phyloP scores from a whole-genome alignment of 108 stramenopile species.

The Cylindrotheca closterium region DNA sequence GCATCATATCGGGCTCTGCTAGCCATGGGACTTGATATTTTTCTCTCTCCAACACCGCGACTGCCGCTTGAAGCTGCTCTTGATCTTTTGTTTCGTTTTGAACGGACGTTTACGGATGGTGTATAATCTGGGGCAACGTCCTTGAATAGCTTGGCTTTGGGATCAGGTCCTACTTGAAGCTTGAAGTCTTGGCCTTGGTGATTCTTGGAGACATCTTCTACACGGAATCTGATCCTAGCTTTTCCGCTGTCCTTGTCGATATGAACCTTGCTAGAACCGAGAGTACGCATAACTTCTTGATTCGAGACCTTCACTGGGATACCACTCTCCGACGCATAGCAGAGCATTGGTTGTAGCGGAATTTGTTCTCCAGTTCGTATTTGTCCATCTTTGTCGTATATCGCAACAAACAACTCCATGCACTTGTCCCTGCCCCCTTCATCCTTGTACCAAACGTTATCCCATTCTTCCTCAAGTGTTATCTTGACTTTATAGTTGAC shows the following conservation, averaged over 20 bases:
- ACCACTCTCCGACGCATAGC: constrained; percentile 30
- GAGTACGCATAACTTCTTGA: constrained; percentile 70
- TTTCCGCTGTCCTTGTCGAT: constrained; percentile 39
- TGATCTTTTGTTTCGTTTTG: constrained; percentile 75
- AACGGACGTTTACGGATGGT: constrained; percentile 73
- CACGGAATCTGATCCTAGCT: constrained; percentile 57
- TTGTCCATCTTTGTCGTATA: constrained; percentile 50
- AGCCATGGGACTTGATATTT: constrained; percentile 4
- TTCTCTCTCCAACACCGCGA: background rate
- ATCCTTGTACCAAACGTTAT: constrained; percentile 87
- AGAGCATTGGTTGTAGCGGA: constrained; percentile 35
- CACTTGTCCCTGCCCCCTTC: constrained; percentile 90
- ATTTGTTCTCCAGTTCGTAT: constrained; percentile 33
- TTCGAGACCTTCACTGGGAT: constrained; percentile 45
- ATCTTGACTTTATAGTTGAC: constrained; percentile 48
- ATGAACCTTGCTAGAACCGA: constrained; percentile 33
- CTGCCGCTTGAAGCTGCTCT: constrained; percentile 4
- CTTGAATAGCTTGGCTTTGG: constrained; percentile 35
- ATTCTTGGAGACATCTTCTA: constrained; percentile 91
- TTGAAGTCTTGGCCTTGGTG: constrained; percentile 83
- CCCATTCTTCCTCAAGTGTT: constrained; percentile 41
- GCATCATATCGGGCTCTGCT: constrained; percentile 8
- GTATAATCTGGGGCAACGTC: constrained; percentile 74
- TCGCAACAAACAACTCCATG: constrained; percentile 60
- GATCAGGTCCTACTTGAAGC: constrained; percentile 57